Percentiles rank a stretch among this genome's conserved stretches.
Conservation (phyloP, 78 protist genomes). For the Pelomyxa schiedti region DNA sequence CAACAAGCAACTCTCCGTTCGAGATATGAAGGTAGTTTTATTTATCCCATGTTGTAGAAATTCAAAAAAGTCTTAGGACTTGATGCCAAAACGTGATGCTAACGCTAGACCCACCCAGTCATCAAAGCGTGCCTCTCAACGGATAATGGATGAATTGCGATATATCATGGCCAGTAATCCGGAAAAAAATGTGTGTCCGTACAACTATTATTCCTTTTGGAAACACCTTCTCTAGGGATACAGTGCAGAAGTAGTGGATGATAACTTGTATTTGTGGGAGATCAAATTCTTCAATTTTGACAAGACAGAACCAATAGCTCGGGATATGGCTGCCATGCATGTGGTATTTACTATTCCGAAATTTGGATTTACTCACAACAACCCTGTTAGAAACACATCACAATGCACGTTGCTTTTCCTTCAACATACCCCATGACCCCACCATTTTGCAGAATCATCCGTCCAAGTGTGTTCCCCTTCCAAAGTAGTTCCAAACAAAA, state of each 20-base stretch:
- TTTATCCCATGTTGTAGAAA: too few relatives aligned
- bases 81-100: background rate
- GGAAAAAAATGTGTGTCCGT: background rate
- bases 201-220: background rate
- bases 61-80: too few relatives aligned
- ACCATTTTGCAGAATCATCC: slow-evolving; percentile 46
- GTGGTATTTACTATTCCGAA: background rate
- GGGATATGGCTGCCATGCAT: background rate
- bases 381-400: background rate
- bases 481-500: background rate
- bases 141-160: background rate
- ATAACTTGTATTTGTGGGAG: slow-evolving; percentile 30
- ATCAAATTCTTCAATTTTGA: slow-evolving; percentile 30
- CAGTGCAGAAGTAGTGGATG: background rate
- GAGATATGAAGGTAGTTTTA: background rate
- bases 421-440: slow-evolving; percentile 22
- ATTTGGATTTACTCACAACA: background rate
- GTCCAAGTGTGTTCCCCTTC: slow-evolving; percentile 25
- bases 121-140: background rate
- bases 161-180: background rate
- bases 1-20: background rate
- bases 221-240: slow-evolving; percentile 2
- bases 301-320: background rate
- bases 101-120: background rate
- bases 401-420: slow-evolving; percentile 3